phyloP scores from a whole-genome alignment of 1,139 yeast genomes.

The Pichia sp. region DNA sequence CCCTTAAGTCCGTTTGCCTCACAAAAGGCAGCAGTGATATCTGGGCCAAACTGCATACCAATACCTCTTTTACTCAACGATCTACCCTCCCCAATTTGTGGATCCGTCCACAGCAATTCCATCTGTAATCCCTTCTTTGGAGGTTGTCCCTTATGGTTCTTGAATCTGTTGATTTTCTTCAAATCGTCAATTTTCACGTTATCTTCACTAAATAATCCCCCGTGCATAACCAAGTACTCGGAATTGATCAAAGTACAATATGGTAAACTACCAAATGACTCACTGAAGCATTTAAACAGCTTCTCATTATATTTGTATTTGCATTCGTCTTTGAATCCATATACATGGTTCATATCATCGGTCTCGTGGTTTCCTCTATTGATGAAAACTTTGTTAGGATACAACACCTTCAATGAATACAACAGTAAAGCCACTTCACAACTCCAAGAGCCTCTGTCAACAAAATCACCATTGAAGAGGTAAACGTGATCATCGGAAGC shows the following conservation, averaged over 20 bases:
- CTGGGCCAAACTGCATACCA: slow-evolving; percentile 96
- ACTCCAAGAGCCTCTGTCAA: slow-evolving; percentile 97
- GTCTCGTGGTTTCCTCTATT: slow-evolving; percentile 98
- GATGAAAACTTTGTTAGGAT: slow-evolving; percentile 64
- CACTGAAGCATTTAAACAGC: slow-evolving; percentile 78
- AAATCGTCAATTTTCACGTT: slow-evolving; percentile 65
- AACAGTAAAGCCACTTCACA: slow-evolving; percentile 87
- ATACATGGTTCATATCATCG: slow-evolving; percentile 91
- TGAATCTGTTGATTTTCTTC: slow-evolving; percentile 60
- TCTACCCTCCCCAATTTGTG: slow-evolving; percentile 71
- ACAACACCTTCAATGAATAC: slow-evolving; percentile 69
- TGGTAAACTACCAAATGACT: slow-evolving; percentile 81
- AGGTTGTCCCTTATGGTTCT: slow-evolving; percentile 45
- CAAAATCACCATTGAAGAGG: slow-evolving; percentile 94
- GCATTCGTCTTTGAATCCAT: slow-evolving; percentile 96
- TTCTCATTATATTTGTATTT: slow-evolving; percentile 80
- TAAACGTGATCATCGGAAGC: slow-evolving; percentile 60
- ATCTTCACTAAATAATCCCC: slow-evolving; percentile 85
- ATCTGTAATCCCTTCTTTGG: slow-evolving; percentile 88
- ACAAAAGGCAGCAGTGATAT: slow-evolving; percentile 76
- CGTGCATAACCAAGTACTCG: slow-evolving; percentile 85
- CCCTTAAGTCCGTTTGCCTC: slow-evolving; percentile 63
- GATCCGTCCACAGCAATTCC: slow-evolving; percentile 98
- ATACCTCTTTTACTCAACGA: slow-evolving; percentile 91
- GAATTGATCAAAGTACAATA: slow-evolving; percentile 74